Base-by-base conservation (phyloP, 495 filamentous ascomycete species). In the Aspergillus bertholletiae region DNA sequence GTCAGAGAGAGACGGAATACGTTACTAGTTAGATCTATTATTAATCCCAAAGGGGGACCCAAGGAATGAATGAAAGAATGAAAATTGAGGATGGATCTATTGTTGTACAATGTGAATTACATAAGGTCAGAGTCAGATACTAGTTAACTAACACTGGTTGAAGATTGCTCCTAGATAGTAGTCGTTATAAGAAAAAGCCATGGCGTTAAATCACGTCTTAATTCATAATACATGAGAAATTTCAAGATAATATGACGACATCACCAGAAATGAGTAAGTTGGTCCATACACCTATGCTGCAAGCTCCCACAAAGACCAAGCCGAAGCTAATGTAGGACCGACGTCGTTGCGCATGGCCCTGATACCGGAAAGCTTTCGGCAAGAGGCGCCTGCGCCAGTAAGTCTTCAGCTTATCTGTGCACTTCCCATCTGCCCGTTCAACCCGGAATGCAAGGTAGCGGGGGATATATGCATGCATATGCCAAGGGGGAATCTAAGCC, bases 351-450 rank as follows among this genome's bases (percentile, higher is more conserved):
- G 24, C 30, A 48, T 32, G 21, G 13, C 28, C 12, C 17, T 50
- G n/a, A n/a, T n/a, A 12, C n/a, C 5, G 28, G 11, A 34, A 34
- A n/a, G 18, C 21, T 53, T 49, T 48, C 41, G 32, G 49, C 48
- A 7, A 15, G 22, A 53, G 55, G 49, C 55, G 55, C 55, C 55
- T 49, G 55, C 55, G 55, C 56, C 56, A 54, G 45, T 17, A 30
- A 24, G 44, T 53, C 45, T 50, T 47, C 39, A 39, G 32, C 27
- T 46, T 34, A 28, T 43, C 39, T 8, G 39, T 43, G 39, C 39
- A 43, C n/a, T 21, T 18, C 39, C 39, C 39, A 22, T 22, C 39
- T 18, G 22, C 26, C 26, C 26, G 7, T 12, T 11, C 5, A 22
- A 21, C 39, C 20, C 18, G n/a, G 3, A 7, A 43, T 21, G 21